Percentiles rank a stretch among this genome's conserved stretches.
Conservation (phyloP, 2,329 filamentous ascomycete genomes). For the Helotiales sp. region DNA sequence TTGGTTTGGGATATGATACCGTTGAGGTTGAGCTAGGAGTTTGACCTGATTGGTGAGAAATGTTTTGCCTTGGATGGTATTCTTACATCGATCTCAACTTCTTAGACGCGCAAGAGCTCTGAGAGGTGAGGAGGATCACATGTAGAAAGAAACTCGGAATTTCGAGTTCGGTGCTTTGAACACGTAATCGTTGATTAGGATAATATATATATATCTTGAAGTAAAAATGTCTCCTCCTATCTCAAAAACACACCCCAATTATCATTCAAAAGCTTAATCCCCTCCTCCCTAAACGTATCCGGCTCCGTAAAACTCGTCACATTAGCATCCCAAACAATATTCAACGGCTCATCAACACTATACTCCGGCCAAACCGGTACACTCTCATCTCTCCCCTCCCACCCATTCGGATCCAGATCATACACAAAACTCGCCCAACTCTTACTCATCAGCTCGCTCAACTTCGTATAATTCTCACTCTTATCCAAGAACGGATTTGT, state of each 20-base stretch:
- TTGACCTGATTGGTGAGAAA: too few species aligned
- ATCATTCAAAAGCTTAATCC: conserved; percentile 35
- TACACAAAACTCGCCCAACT: conserved; percentile 21
- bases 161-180: too few species aligned
- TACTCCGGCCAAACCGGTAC: conserved; percentile 45
- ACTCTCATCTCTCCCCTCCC: conserved; percentile 10
- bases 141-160: too few species aligned
- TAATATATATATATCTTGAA: neutral
- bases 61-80: too few species aligned
- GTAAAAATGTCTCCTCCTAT: neutral
- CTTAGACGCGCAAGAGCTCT: too few species aligned
- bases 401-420: conserved; percentile 23
- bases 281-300: conserved; percentile 45
- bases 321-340: conserved; percentile 51
- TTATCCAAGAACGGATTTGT: conserved; percentile 37
- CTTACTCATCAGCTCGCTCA: conserved; percentile 18
- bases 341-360: conserved; percentile 39
- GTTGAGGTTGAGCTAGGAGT: too few species aligned
- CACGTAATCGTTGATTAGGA: too few species aligned
- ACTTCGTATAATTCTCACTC: conserved; percentile 2
- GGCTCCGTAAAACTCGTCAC: conserved; percentile 42
- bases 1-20: too few species aligned
- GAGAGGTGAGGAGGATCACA: too few species aligned
- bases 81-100: too few species aligned
- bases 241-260: conserved; percentile 7